These are phyloP conservation scores for Nitzschia sp. DNA, from an alignment of 108 stramenopile genomes.

Conservation along the genomic window DNA sequence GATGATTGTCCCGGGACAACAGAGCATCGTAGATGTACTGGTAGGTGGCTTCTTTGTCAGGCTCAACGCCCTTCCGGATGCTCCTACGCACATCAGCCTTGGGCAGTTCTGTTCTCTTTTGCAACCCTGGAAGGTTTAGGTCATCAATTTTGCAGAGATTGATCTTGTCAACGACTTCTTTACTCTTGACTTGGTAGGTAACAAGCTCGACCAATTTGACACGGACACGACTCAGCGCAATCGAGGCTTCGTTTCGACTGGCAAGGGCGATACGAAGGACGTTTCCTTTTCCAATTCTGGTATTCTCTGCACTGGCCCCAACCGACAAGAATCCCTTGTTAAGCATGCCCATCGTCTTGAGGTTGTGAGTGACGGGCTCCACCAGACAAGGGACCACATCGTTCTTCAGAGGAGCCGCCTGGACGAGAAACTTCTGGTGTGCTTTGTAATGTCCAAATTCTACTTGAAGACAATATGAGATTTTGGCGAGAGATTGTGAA, in stretches of 20 bases:
- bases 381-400: conserved; percentile 30
- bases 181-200: neutral
- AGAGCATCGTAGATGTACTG: conserved; percentile 8
- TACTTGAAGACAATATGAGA: conserved; percentile 13
- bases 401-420: conserved; percentile 22
- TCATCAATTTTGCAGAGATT: conserved; percentile 19
- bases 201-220: conserved; percentile 29
- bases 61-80: conserved; percentile 8
- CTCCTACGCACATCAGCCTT: conserved; percentile 4
- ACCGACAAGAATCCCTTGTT: conserved; percentile 23
- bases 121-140: conserved; percentile 13
- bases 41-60: neutral
- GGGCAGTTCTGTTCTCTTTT: conserved; percentile 1
- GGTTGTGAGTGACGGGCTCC: conserved; percentile 26
- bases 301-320: conserved; percentile 28
- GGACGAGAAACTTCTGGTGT: conserved; percentile 19
- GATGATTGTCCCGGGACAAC: conserved; percentile 5
- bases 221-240: conserved; percentile 18
- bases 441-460: conserved; percentile 9
- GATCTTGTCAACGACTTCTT: conserved; percentile 3
- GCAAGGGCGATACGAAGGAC: conserved; percentile 21
- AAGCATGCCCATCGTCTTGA: conserved; percentile 12
- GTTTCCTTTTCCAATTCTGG: conserved; percentile 25
- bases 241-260: conserved; percentile 21
- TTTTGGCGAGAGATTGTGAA: neutral